Evolutionary conservation across 257 asterid species (phyloP).

Genomic region (Lycium ferocissimum): DNA sequence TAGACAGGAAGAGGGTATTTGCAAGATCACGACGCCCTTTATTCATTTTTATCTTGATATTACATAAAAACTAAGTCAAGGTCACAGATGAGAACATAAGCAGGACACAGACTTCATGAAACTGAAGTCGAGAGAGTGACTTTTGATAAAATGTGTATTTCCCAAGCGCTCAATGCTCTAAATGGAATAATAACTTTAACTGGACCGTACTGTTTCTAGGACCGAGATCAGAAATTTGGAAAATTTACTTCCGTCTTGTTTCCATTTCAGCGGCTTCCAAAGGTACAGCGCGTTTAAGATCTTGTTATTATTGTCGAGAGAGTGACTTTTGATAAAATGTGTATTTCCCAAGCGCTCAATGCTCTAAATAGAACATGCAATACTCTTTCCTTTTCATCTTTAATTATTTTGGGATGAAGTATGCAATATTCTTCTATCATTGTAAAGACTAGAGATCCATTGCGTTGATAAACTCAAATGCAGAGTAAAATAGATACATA

Average conservation of each 20-base stretch:
- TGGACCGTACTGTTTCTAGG: too few relatives aligned
- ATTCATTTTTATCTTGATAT: neutral
- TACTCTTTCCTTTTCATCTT: neutral
- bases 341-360: neutral
- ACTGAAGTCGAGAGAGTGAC: neutral
- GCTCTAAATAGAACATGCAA: neutral
- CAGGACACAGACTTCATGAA: neutral
- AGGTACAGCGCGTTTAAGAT: too few relatives aligned
- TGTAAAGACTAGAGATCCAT: neutral
- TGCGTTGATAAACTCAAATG: neutral
- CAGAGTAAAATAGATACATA: neutral
- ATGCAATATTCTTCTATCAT: neutral
- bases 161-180: neutral
- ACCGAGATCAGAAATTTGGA: too few relatives aligned
- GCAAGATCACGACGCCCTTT: neutral
- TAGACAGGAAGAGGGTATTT: neutral
- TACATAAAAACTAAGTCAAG: neutral
- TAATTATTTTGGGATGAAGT: neutral
- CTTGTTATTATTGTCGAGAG: neutral
- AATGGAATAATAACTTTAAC: too few relatives aligned
- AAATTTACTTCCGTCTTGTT: too few relatives aligned
- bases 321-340: neutral
- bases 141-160: neutral
- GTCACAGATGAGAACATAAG: neutral
- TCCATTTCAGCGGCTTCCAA: too few relatives aligned